Evolutionary conservation across 106 monocot genomes (phyloP).

Genomic region (Acorus gramineus): DNA sequence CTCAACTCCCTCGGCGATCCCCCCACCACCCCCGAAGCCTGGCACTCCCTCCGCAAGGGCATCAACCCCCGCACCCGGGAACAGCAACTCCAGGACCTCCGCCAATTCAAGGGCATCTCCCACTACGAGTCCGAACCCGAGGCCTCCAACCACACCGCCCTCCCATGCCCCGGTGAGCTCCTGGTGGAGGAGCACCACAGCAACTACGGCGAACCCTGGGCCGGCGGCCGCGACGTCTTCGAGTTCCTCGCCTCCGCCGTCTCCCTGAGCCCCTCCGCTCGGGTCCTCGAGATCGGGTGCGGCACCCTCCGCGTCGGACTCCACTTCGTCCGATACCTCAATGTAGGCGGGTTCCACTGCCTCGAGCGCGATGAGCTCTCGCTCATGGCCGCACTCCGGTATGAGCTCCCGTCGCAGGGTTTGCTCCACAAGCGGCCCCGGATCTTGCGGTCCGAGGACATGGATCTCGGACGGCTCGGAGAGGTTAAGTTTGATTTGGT

Average conservation of each 20-base stretch:
- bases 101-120: conserved; percentile 64
- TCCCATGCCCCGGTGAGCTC: conserved; percentile 71
- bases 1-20: conserved; percentile 36
- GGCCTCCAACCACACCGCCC: conserved; percentile 40
- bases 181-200: conserved; percentile 97
- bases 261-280: conserved; percentile 41
- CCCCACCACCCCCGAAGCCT: conserved; percentile 31
- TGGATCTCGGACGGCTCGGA: conserved; percentile 61
- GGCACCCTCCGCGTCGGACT: conserved; percentile 90
- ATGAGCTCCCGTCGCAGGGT: conserved; percentile 87
- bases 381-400: conserved; percentile 71
- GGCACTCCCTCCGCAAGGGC: conserved; percentile 63
- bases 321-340: conserved; percentile 83
- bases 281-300: conserved; percentile 87
- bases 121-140: conserved; percentile 46
- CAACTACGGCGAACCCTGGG: conserved; percentile 98
- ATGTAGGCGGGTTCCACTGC: conserved; percentile 49
- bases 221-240: conserved; percentile 90
- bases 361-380: conserved; percentile 85
- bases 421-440: conserved; percentile 69
- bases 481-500: conserved; percentile 51
- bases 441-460: conserved; percentile 74
- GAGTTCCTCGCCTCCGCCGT: conserved; percentile 73
- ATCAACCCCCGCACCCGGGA: conserved; percentile 67
- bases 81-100: conserved; percentile 52